Evolutionary conservation across 2,329 filamentous ascomycete genomes (phyloP).

Genomic region (Talaromyces sp.): DNA sequence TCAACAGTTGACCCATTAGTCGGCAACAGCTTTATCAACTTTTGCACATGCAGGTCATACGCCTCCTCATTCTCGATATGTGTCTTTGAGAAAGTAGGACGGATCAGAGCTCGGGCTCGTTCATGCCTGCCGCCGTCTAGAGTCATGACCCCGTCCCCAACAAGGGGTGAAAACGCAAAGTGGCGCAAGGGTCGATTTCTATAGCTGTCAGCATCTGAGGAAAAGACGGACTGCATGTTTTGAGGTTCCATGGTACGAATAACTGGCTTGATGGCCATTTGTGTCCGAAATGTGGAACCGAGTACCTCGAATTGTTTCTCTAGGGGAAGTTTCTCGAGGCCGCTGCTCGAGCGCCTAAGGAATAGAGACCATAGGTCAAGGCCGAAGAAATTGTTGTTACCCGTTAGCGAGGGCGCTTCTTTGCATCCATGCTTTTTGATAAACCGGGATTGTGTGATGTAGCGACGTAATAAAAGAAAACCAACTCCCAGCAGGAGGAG

Average conservation of each 20-base stretch:
- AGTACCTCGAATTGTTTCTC: slow-evolving; percentile 15
- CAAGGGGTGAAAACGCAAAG: slow-evolving; percentile 56
- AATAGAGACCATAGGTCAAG: slow-evolving; percentile 11
- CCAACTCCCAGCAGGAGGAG: neutral
- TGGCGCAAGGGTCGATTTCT: slow-evolving; percentile 51
- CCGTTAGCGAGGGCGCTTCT: slow-evolving; percentile 7
- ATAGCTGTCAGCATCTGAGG: slow-evolving; percentile 79
- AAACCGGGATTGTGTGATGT: neutral
- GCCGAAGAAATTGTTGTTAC: neutral
- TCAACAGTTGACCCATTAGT: slow-evolving; percentile 62
- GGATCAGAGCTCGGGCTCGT: slow-evolving; percentile 71
- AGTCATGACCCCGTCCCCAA: slow-evolving; percentile 49
- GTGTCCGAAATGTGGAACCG: slow-evolving; percentile 17
- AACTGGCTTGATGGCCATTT: slow-evolving; percentile 14
- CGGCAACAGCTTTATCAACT: slow-evolving; percentile 62
- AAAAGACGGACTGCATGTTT: slow-evolving; percentile 82
- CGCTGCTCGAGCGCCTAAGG: slow-evolving; percentile 1
- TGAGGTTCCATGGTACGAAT: slow-evolving; percentile 53
- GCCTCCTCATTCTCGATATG: slow-evolving; percentile 56
- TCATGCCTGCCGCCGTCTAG: slow-evolving; percentile 56
- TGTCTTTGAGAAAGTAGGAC: slow-evolving; percentile 79
- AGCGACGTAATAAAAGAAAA: neutral
- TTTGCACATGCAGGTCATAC: slow-evolving; percentile 60
- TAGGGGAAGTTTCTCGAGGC: slow-evolving; percentile 10
- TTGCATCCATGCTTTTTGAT: slow-evolving; percentile 13